Conservation (phyloP, 306 rosid species). For the Clitoria ternatea region DNA sequence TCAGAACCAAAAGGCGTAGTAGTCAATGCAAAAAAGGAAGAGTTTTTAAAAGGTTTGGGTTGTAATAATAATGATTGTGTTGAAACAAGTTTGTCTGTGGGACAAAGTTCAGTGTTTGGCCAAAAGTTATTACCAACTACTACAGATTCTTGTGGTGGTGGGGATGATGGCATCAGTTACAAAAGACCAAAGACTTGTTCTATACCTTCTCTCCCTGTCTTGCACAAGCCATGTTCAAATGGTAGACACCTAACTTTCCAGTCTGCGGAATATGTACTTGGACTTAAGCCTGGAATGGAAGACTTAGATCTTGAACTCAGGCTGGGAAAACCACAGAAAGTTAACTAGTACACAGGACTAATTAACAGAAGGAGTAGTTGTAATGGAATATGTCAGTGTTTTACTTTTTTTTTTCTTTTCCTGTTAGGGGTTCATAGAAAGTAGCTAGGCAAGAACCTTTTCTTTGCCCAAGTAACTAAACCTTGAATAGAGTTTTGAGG, state of each 20-base stretch:
- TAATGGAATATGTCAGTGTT: constrained; percentile 20
- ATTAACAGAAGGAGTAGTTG: constrained; percentile 7
- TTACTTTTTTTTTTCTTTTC: not conserved
- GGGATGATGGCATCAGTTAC: constrained; percentile 24
- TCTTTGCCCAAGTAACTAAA: constrained; percentile 5
- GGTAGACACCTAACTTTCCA: constrained; percentile 31
- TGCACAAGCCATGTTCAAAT: constrained; percentile 42
- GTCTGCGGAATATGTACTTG: constrained; percentile 39
- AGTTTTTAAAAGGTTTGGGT: constrained; percentile 10
- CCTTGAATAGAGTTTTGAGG: constrained; percentile 24
- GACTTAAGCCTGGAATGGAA: constrained; percentile 38
- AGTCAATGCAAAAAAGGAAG: constrained; percentile 21
- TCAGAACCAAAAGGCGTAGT: constrained; percentile 23
- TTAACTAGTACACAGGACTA: constrained; percentile 23
- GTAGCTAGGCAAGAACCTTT: constrained; percentile 16
- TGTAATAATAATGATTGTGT: constrained; percentile 27
- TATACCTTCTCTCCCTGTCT: constrained; percentile 23
- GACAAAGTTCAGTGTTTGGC: constrained; percentile 37
- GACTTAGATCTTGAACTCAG: constrained; percentile 93
- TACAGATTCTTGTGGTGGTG: too few relatives aligned
- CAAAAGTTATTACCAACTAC: constrained; percentile 29
- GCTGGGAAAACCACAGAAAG: constrained; percentile 60
- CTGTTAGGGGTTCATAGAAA: constrained; percentile 18
- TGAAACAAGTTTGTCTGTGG: constrained; percentile 56
- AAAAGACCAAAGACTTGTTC: constrained; percentile 45